Base-by-base conservation (phyloP, 2,329 filamentous ascomycete genomes). In the Sporothrix humicola region DNA sequence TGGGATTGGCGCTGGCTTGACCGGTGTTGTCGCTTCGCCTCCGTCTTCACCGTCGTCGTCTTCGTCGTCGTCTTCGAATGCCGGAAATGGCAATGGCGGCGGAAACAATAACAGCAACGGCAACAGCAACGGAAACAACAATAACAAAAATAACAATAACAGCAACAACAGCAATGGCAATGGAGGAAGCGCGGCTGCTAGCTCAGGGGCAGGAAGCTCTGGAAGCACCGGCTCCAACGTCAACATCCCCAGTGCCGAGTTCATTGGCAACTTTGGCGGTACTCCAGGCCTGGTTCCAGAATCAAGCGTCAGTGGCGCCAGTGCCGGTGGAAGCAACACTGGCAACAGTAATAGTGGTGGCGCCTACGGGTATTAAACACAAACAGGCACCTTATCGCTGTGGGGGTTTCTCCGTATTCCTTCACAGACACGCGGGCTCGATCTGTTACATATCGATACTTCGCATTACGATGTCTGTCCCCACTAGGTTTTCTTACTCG, bases 181-280 rank as follows among this genome's bases (percentile, higher is more conserved):
- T 23, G 58, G 70, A 3, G 10, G 13, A 12, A 70, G 17, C 20
- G 7, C 37, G 7, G 42, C 48, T 9, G 12, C 20, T 20, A 44
- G 54, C 23, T 50, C 54, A 61, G 44, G 31, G 10, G 54, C 17
- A 6, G 46, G 70, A n/a, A 65, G 44, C 54, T 13, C 52, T 17
- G 37, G 37, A 58, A 61, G 46, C 20, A 15, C n/a, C 2, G 23
- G 10, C 8, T 17, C 37, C 37, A 71, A 61, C 20, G 26, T 13
- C 23, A 59, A 58, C 52, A 59, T 70, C n/a, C 48, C 50, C n/a
- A 44, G 31, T 20, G 31, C 23, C 7, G 61, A 44, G 48, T 72
- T 72, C 13, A 26, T 72, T 44, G 59, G 71, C 46, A 66, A 65
- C 59, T 72, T 72, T 72, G 71, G 71, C 10, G 71, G 69, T 20